Conservation (phyloP, 192 early-diverging fungal species). For the Spizellomyces punctatus region DNA sequence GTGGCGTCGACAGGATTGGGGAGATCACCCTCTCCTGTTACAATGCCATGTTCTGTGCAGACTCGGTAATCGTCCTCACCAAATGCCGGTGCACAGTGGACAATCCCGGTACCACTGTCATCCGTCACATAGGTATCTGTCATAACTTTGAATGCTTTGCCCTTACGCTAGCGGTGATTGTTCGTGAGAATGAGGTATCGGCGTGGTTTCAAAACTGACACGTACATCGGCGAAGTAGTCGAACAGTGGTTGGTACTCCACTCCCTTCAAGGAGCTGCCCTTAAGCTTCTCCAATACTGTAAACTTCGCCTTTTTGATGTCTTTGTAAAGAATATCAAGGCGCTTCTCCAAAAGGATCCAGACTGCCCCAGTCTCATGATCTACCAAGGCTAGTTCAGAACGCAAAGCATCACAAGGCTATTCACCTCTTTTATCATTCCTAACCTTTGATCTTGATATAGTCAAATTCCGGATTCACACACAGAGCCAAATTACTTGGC, state of each 20-base stretch:
- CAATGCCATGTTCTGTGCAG: conserved; percentile 76
- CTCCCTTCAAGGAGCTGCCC: conserved; percentile 79
- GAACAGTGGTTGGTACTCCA: conserved; percentile 91
- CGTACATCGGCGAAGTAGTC: conserved; percentile 64
- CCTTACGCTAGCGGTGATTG: conserved; percentile 48
- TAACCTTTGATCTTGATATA: conserved; percentile 87
- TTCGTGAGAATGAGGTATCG: not conserved
- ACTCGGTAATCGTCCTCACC: conserved; percentile 99
- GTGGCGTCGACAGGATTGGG: conserved; percentile 90
- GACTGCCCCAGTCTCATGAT: conserved; percentile 76
- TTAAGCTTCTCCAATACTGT: conserved; percentile 75
- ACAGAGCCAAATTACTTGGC: conserved; percentile 92
- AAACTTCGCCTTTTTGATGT: conserved; percentile 93
- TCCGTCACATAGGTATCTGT: conserved; percentile 92
- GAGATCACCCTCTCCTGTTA: conserved; percentile 79
- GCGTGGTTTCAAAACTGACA: conserved; percentile 15
- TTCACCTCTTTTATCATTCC: not conserved
- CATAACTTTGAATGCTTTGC: conserved; percentile 80
- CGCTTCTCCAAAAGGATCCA: conserved; percentile 89
- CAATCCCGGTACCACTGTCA: conserved; percentile 94
- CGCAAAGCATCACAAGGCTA: not conserved
- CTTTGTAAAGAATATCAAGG: conserved; percentile 88
- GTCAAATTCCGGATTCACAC: conserved; percentile 90
- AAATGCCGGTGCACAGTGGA: conserved; percentile 96
- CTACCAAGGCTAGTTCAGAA: conserved; percentile 24